Percentiles rank a stretch among this genome's conserved stretches.
Conservation (phyloP, 768 basidiomycete species). For the Xerocomellus dryophilus region DNA sequence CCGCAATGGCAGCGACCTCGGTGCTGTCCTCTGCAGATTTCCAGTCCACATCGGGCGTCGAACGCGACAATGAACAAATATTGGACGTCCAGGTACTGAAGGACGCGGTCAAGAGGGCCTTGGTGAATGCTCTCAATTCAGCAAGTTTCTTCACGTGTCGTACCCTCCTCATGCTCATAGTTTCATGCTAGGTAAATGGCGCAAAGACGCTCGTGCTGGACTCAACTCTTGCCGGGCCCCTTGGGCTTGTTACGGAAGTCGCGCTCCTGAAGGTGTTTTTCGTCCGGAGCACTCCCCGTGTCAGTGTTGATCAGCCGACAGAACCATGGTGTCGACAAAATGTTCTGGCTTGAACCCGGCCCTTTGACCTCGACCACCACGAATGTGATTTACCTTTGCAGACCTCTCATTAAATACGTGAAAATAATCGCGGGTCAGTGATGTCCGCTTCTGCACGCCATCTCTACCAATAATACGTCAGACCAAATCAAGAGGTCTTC, state of each 20-base stretch:
- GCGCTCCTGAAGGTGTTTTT: slow-evolving; percentile 77
- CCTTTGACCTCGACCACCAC: slow-evolving; percentile 78
- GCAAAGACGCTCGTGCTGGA: slow-evolving; percentile 97
- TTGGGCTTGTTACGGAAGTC: slow-evolving; percentile 94
- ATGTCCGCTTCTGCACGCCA: slow-evolving; percentile 5
- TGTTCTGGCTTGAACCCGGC: slow-evolving; percentile 98
- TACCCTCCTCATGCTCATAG: slow-evolving; percentile 4
- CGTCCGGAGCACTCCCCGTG: not conserved
- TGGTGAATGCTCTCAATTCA: slow-evolving; percentile 84
- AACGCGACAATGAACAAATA: slow-evolving; percentile 36
- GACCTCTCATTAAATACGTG: slow-evolving; percentile 80
- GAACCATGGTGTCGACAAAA: slow-evolving; percentile 99
- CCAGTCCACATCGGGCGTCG: slow-evolving; percentile 31
- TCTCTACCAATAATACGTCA: slow-evolving; percentile 36
- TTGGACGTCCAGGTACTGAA: slow-evolving; percentile 66
- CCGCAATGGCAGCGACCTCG: slow-evolving; percentile 29
- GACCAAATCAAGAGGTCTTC: slow-evolving; percentile 89
- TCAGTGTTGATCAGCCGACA: slow-evolving; percentile 33
- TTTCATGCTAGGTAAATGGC: slow-evolving; percentile 68
- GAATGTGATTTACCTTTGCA: slow-evolving; percentile 90
- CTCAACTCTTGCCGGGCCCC: slow-evolving; percentile 79
- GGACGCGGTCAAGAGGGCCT: slow-evolving; percentile 74
- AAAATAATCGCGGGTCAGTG: slow-evolving; percentile 84
- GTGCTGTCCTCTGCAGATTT: slow-evolving; percentile 35
- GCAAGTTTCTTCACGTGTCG: slow-evolving; percentile 36